phyloP scores from a whole-genome alignment of 495 filamentous ascomycete genomes.

The Hypomontagnella submonticulosa region DNA sequence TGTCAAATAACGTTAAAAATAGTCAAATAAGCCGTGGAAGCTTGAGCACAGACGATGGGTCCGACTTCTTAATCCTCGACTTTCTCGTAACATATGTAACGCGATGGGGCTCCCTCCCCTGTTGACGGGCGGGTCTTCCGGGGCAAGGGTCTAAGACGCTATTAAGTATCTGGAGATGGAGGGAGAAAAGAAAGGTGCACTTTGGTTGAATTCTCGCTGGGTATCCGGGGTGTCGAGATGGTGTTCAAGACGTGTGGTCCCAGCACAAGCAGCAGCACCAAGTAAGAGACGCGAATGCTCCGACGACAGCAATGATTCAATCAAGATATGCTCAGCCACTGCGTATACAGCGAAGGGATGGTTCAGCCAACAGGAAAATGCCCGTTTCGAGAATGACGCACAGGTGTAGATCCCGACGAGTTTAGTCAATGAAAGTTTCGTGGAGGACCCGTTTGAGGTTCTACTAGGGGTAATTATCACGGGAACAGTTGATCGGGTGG shows the following conservation, averaged over 20 bases:
- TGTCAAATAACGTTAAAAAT: conserved; percentile 43
- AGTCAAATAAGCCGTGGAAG: conserved; percentile 38
- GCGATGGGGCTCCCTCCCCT: conserved; percentile 32
- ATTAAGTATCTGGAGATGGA: conserved; percentile 17
- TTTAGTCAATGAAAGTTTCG: conserved; percentile 35
- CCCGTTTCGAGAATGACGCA: conserved; percentile 38
- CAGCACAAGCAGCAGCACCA: background rate
- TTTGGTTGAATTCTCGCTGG: conserved; percentile 36
- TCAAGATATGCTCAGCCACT: conserved; percentile 37
- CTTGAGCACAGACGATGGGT: conserved; percentile 44
- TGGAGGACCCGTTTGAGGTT: conserved; percentile 37
- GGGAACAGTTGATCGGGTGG: conserved; percentile 35
- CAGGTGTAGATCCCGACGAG: conserved; percentile 41
- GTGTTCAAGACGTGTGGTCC: conserved; percentile 25
- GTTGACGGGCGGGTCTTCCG: conserved; percentile 44
- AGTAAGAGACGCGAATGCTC: conserved; percentile 33
- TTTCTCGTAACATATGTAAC: conserved; percentile 38
- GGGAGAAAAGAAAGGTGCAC: conserved; percentile 24
- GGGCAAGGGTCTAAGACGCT: conserved; percentile 36
- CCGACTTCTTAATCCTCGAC: conserved; percentile 31
- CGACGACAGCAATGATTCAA: conserved; percentile 20
- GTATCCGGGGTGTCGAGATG: conserved; percentile 22
- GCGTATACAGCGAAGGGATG: conserved; percentile 29
- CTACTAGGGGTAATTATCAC: conserved; percentile 33
- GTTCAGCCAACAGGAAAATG: conserved; percentile 29